Base-by-base conservation (phyloP, 805 yeast genomes). In the Candida suzukii region DNA sequence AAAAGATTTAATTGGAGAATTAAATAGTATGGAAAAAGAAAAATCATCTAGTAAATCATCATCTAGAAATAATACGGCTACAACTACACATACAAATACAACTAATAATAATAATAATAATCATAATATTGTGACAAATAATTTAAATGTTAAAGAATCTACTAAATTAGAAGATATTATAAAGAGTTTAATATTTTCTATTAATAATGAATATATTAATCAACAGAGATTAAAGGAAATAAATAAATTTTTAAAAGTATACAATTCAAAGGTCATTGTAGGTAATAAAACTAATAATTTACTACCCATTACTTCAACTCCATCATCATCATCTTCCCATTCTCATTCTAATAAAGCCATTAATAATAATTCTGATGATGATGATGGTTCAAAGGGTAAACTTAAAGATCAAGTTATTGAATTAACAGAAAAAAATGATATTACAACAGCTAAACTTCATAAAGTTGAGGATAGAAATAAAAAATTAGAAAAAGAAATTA, bases 121-220 rank as follows among this genome's bases (percentile, higher is more conserved):
- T 17, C 22, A 31, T 11, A 29, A 36, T 29, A 30, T n/a, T 33
- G 31, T 30, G 29, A 27, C 16, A 24, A 40, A 70, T 24, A 80
- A 80, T 50, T 70, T 83, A 27, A 76, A 76, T 41, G 70, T 82
- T 27, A 76, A 80, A 3, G 74, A 77, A 13, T 67, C 80, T 16
- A 66, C 77, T 1, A 73, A 67, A 35, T 60, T 83, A 41, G 79
- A 78, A 30, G 71, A 71, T 39, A 69, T 81, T 5, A 71, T 83
- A 9, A 71, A 74, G 41, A 59, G 71, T 18, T 58, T 85, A 31
- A 69, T 80, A 2, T 63, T 73, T 24, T 77, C 78, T 41, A 61
- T 84, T 17, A 70, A 78, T 39, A 67, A 73, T 46, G 78, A 78
- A 41, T 79, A 74, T 49, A 67, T 78, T 40, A 83, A 83, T 50